Conservation (phyloP, 441 rosid species). For the Adansonia rubrostipa region DNA sequence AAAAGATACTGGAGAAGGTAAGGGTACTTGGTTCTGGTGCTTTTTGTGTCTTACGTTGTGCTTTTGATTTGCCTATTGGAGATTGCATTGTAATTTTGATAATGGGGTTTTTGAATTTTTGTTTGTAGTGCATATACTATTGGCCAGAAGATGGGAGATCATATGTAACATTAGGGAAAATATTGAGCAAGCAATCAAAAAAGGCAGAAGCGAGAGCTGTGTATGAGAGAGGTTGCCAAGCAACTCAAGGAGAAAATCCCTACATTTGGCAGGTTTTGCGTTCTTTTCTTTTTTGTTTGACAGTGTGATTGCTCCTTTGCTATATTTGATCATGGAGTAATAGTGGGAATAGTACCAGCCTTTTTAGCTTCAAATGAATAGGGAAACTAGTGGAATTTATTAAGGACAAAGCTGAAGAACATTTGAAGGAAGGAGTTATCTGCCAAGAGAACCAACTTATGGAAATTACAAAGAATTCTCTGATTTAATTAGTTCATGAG, state of each 20-base stretch:
- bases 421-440: not conserved
- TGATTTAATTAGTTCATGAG: not conserved
- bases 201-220: constrained; percentile 63
- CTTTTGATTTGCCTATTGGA: not conserved
- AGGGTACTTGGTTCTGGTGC: not conserved
- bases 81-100: not conserved
- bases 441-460: not conserved
- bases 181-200: constrained; percentile 67
- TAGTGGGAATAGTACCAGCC: not conserved
- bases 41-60: not conserved
- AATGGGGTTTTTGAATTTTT: constrained; percentile 26
- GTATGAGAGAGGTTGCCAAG: constrained; percentile 81
- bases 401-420: not conserved
- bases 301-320: not conserved
- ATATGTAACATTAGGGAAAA: constrained; percentile 83
- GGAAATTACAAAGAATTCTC: not conserved
- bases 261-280: constrained; percentile 87
- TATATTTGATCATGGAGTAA: not conserved
- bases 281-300: constrained; percentile 10
- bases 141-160: constrained; percentile 99
- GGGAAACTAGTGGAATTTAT: not conserved
- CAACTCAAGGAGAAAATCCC: constrained; percentile 93
- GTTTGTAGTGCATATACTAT: constrained; percentile 65
- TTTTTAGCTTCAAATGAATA: not conserved
- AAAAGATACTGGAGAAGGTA: constrained; percentile 78